These are phyloP conservation scores for Endothia cerciana DNA, from an alignment of 2,329 filamentous ascomycete genomes.

Conservation along the genomic window DNA sequence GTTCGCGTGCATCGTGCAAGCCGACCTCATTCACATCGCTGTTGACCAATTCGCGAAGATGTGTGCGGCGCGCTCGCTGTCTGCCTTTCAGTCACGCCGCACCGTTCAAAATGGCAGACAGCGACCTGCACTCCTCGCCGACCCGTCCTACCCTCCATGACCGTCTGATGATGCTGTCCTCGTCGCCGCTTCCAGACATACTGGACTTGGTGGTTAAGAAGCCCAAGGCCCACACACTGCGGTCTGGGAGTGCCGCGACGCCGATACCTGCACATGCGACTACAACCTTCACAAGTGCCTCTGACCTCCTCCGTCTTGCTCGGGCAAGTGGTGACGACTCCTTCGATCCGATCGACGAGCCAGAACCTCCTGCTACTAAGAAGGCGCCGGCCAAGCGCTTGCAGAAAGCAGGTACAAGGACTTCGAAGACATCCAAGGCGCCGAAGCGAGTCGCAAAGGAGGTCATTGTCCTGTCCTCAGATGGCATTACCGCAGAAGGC, in stretches of 20 bases:
- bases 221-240: conserved; percentile 38
- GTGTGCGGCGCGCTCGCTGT: conserved; percentile 53
- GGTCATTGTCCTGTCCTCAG: conserved; percentile 28
- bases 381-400: conserved; percentile 4
- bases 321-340: conserved; percentile 31
- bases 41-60: conserved; percentile 40
- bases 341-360: conserved; percentile 21
- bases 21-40: conserved; percentile 17
- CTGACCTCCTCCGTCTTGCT: conserved; percentile 41
- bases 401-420: conserved; percentile 10
- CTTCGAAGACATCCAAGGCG: conserved; percentile 11
- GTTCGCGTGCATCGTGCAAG: background rate
- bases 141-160: conserved; percentile 31
- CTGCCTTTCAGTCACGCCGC: conserved; percentile 35
- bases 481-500: conserved; percentile 17
- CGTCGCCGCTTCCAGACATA: conserved; percentile 60
- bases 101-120: conserved; percentile 39
- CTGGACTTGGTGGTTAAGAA: conserved; percentile 50
- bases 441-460: conserved; percentile 22
- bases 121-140: conserved; percentile 39
- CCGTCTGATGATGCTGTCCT: conserved; percentile 45
- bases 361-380: background rate
- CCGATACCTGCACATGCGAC: conserved; percentile 43
- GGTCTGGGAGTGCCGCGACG: conserved; percentile 43
- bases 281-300: conserved; percentile 48